Conservation (phyloP, 176 grass and related monocot genomes). For the Panicum miliaceum region DNA sequence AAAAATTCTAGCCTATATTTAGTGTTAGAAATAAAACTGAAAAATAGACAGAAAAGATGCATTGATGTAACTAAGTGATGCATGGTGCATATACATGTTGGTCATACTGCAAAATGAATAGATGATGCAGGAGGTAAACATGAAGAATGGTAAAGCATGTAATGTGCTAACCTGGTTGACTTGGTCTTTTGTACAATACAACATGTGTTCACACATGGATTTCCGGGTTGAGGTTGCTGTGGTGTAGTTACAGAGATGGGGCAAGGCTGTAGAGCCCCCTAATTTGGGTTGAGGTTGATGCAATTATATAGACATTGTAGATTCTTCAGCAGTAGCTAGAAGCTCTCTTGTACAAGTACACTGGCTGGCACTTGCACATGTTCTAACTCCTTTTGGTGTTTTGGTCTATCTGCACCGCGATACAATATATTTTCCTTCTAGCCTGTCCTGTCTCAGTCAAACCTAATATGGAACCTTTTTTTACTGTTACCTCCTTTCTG, state of each 20-base stretch:
- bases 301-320: conserved; percentile 33
- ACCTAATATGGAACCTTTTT: conserved; percentile 44
- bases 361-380: conserved; percentile 34
- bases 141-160: not conserved
- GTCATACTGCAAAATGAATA: not conserved
- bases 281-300: conserved; percentile 20
- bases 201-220: not conserved
- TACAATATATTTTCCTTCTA: conserved; percentile 20
- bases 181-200: not conserved
- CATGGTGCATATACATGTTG: not conserved
- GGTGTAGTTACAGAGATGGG: not conserved
- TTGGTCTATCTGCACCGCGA: conserved; percentile 23
- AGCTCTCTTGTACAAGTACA: not conserved
- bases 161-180: conserved; percentile 32
- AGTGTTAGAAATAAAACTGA: not conserved
- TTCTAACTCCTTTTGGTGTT: conserved; percentile 16
- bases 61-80: not conserved
- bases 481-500: conserved; percentile 26
- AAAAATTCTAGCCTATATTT: conserved; percentile 3
- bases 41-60: not conserved
- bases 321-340: conserved; percentile 2
- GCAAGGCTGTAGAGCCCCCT: conserved; percentile 9
- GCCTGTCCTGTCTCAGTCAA: conserved; percentile 16
- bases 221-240: not conserved
- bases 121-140: not conserved